Evolutionary conservation across 2,329 filamentous ascomycete genomes (phyloP), one percentile per base, ranked within the genome.

Genomic region (Xylaria sp.): DNA sequence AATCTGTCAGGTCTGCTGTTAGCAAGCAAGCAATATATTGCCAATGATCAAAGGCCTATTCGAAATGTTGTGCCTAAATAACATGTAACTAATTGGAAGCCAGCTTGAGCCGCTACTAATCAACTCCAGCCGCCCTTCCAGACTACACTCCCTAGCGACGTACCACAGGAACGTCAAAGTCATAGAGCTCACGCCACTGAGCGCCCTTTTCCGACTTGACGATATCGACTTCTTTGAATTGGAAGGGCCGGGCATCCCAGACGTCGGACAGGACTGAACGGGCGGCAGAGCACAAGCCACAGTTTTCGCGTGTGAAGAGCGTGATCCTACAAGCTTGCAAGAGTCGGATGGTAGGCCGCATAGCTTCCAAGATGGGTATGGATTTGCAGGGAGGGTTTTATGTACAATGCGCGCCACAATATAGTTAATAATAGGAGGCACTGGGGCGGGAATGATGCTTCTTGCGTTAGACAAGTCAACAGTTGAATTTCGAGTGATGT

Each of bases 111-210:
- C 10, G 47, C n/a, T 22, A 47, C 20, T 13, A 53, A 51, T 47
- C 11, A 25, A 7, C n/a, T 6, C 33, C 47, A n/a, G n/a, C 31
- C 4, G 27, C 27, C 4, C 13, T n/a, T 20, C 15, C 10, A 39
- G 31, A 45, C 27, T 22, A n/a, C 27, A 29, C 31, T 13, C n/a
- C 10, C 31, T 36, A 20, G 5, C 47, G 20, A 78, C 85, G 74
- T 81, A 94, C 92, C 74, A 94, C 92, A 0, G 92, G 92, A 7
- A 92, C 92, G 72, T 95, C 92, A 76, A 94, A 92, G 65, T 94
- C 92, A 76, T 95, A 95, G 0, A 93, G 75, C 55, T 89, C 84
- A 73, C 87, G 89, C 92, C 92, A 95, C 3, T 61, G 67, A 27
- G 82, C 80, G 68, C 87, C 85, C 17, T 85, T 84, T 29, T 88